A percentile compares a stretch with the other conserved stretches of the same genome.
phyloP scores from a whole-genome alignment of 345 rosid genomes.

The Rhodamnia rubescens region DNA sequence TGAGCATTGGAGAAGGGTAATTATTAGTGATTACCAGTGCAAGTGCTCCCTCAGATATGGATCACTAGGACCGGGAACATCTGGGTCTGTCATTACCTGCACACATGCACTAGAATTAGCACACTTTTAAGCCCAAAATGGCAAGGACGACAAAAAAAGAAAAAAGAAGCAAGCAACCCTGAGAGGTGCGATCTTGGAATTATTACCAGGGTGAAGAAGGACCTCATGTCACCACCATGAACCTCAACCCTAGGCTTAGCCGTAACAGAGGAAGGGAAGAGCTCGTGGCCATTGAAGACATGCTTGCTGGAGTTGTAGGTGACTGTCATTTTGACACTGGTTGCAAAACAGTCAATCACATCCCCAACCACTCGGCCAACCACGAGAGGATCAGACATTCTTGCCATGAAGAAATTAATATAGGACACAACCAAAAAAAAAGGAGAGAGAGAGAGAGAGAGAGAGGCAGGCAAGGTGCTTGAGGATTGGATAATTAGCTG shows the following conservation, averaged over 20 bases:
- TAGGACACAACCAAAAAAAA: neutral
- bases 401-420: neutral
- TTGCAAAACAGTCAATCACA: slow-evolving; percentile 54
- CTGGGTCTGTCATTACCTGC: slow-evolving; percentile 98
- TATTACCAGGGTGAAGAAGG: slow-evolving; percentile 91
- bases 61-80: slow-evolving; percentile 97
- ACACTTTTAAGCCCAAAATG: neutral
- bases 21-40: slow-evolving; percentile 53
- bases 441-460: neutral
- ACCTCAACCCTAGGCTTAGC: slow-evolving; percentile 80
- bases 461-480: neutral
- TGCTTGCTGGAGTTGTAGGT: slow-evolving; percentile 59
- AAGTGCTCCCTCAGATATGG: slow-evolving; percentile 89
- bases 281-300: slow-evolving; percentile 84
- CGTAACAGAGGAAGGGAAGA: slow-evolving; percentile 64
- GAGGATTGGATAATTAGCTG: neutral
- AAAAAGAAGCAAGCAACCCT: neutral
- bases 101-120: neutral
- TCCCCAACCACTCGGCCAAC: slow-evolving; percentile 90
- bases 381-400: slow-evolving; percentile 52
- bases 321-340: slow-evolving; percentile 56
- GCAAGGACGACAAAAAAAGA: neutral
- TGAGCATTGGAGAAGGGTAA: neutral
- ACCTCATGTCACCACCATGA: slow-evolving; percentile 78
- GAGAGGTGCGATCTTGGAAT: neutral